These are phyloP conservation scores for Cercospora canescens DNA, from an alignment of 2,329 filamentous ascomycete genomes.

Conservation along the genomic window DNA sequence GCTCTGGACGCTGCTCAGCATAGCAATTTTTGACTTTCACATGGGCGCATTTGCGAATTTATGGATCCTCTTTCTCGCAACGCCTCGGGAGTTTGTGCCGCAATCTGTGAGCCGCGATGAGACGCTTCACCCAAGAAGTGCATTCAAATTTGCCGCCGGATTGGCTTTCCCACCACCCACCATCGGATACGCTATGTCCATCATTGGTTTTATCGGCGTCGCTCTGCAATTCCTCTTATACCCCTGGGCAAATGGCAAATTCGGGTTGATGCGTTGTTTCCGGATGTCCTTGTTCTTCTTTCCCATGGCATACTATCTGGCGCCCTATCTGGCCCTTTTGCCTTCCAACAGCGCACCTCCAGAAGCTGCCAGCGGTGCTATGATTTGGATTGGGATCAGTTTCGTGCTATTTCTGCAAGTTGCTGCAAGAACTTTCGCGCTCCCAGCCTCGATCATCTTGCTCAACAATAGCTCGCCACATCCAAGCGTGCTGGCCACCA, in stretches of 20 bases:
- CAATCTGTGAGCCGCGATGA: slow-evolving; percentile 31
- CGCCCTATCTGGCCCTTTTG: slow-evolving; percentile 70
- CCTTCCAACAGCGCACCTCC: slow-evolving; percentile 53
- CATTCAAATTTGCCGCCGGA: slow-evolving; percentile 69
- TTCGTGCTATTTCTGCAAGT: slow-evolving; percentile 69
- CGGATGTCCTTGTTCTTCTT: slow-evolving; percentile 69
- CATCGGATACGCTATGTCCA: slow-evolving; percentile 76
- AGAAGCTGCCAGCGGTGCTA: slow-evolving; percentile 54
- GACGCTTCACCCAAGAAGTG: slow-evolving; percentile 30
- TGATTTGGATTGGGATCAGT: slow-evolving; percentile 66
- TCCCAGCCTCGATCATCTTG: slow-evolving; percentile 58
- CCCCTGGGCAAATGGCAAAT: slow-evolving; percentile 62
- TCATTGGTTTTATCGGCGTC: slow-evolving; percentile 75
- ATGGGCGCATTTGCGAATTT: slow-evolving; percentile 75
- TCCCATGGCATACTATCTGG: slow-evolving; percentile 66
- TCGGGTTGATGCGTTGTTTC: slow-evolving; percentile 70
- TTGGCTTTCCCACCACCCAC: slow-evolving; percentile 70
- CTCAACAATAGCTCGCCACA: slow-evolving; percentile 61
- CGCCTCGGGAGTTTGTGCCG: slow-evolving; percentile 55
- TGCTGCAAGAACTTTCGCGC: slow-evolving; percentile 67
- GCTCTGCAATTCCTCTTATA: slow-evolving; percentile 71
- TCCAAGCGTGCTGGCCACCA: slow-evolving; percentile 56
- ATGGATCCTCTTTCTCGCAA: slow-evolving; percentile 75
- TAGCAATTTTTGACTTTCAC: slow-evolving; percentile 71
- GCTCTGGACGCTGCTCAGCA: slow-evolving; percentile 59